phyloP scores from a whole-genome alignment of 2,329 filamentous ascomycete genomes.

The Orbilia javanica region DNA sequence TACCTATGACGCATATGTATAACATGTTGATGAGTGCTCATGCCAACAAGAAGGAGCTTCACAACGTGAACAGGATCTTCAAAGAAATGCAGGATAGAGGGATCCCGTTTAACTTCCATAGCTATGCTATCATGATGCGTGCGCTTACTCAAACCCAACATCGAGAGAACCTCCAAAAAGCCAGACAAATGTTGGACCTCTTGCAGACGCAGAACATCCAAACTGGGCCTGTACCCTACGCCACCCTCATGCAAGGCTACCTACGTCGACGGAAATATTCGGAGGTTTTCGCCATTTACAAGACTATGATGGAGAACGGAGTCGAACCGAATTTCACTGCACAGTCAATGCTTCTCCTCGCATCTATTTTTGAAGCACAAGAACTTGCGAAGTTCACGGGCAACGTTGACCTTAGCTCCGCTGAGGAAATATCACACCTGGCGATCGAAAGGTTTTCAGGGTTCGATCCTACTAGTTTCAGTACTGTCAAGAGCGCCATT shows the following conservation, averaged over 20 bases:
- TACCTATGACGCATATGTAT: conserved; percentile 54
- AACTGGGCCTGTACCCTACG: conserved; percentile 67
- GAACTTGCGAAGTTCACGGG: conserved; percentile 41
- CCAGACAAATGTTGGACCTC: conserved; percentile 59
- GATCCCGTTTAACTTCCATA: conserved; percentile 61
- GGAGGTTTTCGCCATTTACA: conserved; percentile 61
- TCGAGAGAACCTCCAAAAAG: conserved; percentile 37
- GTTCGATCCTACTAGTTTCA: conserved; percentile 60
- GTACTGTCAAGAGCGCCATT: conserved; percentile 59
- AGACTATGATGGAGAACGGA: conserved; percentile 59
- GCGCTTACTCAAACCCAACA: conserved; percentile 59
- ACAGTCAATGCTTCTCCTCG: conserved; percentile 50
- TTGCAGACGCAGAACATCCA: conserved; percentile 62
- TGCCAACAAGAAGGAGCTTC: conserved; percentile 41
- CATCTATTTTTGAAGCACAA: conserved; percentile 56
- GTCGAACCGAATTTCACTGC: conserved; percentile 57
- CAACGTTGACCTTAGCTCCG: conserved; percentile 43
- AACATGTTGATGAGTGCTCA: conserved; percentile 56
- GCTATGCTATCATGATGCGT: conserved; percentile 62
- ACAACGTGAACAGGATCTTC: conserved; percentile 56
- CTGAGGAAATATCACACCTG: conserved; percentile 60
- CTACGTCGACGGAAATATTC: conserved; percentile 58
- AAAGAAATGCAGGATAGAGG: conserved; percentile 58
- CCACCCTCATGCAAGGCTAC: conserved; percentile 64
- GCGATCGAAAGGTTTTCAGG: conserved; percentile 59